These are phyloP conservation scores for Camillea tinctor DNA, from an alignment of 2,329 filamentous ascomycete species.

Conservation along the genomic window DNA sequence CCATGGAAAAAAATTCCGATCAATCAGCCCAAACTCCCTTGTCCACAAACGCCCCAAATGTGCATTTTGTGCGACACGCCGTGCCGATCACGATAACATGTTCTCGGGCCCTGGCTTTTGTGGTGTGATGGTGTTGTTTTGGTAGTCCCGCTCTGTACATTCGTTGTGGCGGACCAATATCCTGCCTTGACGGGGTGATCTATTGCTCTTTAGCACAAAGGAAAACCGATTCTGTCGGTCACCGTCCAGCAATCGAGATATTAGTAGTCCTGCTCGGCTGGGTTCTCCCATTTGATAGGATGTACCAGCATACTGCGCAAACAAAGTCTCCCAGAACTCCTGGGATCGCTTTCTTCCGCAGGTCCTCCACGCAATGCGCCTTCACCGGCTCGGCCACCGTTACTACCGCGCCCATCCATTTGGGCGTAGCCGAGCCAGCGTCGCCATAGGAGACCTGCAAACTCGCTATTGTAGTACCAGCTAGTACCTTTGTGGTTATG, in stretches of 20 bases:
- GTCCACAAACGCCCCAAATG: slow-evolving; percentile 25
- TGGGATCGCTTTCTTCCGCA: slow-evolving; percentile 44
- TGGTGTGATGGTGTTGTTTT: slow-evolving; percentile 12
- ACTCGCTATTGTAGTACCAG: slow-evolving; percentile 83
- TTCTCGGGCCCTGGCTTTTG: slow-evolving; percentile 11
- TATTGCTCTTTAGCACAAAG: slow-evolving; percentile 17
- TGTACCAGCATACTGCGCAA: slow-evolving; percentile 77
- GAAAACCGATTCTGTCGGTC: slow-evolving; percentile 5
- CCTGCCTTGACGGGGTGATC: slow-evolving; percentile 7
- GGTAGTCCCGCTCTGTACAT: slow-evolving; percentile 19
- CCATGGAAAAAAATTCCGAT: slow-evolving; percentile 2
- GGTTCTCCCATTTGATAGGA: slow-evolving; percentile 70
- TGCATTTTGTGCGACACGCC: slow-evolving; percentile 19
- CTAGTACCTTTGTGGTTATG: slow-evolving; percentile 79
- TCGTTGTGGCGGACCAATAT: slow-evolving; percentile 10
- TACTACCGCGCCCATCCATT: slow-evolving; percentile 48
- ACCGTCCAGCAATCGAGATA: slow-evolving; percentile 8
- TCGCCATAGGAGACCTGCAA: slow-evolving; percentile 74
- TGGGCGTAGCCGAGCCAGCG: slow-evolving; percentile 69
- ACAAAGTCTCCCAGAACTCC: slow-evolving; percentile 67
- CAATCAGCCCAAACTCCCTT: slow-evolving; percentile 21
- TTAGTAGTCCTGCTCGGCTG: slow-evolving; percentile 38
- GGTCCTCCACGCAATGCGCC: slow-evolving; percentile 52
- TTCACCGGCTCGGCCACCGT: slow-evolving; percentile 48
- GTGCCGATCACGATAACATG: slow-evolving; percentile 19